Percentiles rank a stretch among this genome's conserved stretches.
These are phyloP conservation scores for Boletus fagicola DNA, from an alignment of 768 basidiomycete genomes.

Conservation along the genomic window DNA sequence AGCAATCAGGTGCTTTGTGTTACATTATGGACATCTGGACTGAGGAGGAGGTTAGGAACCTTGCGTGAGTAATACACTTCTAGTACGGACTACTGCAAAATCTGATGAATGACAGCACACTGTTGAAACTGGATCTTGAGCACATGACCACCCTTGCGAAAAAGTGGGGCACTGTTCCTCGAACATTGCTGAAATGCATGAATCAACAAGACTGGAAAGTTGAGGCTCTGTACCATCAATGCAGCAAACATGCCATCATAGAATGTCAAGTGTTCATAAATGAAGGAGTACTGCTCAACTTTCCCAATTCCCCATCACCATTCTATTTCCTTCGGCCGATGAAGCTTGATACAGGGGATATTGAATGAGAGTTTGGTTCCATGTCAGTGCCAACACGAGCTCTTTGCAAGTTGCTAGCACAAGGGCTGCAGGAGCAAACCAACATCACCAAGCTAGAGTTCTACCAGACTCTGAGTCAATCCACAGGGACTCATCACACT, in stretches of 20 bases:
- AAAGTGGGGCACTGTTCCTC: not conserved
- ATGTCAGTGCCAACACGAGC: not conserved
- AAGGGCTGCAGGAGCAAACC: not conserved
- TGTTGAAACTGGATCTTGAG: not conserved
- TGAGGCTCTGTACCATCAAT: not conserved
- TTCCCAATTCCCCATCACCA: too few species aligned
- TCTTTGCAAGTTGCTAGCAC: not conserved
- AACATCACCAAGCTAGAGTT: not conserved
- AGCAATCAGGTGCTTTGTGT: too few species aligned
- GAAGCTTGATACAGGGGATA: too few species aligned
- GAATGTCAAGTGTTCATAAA: too few species aligned
- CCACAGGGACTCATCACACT: not conserved
- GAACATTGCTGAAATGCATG: not conserved
- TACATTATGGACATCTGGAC: too few species aligned
- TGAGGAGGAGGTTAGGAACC: too few species aligned
- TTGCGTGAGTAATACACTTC: not conserved
- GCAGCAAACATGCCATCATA: not conserved
- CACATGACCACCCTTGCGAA: not conserved
- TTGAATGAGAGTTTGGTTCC: too few species aligned
- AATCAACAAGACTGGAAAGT: rapidly evolving
- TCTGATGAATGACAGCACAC: not conserved
- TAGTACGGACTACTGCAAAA: too few species aligned
- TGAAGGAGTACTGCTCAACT: too few species aligned
- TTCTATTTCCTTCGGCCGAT: too few species aligned
- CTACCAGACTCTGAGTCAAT: not conserved